phyloP scores from a whole-genome alignment of 2,329 filamentous ascomycete species.

The Fusarium phyllophilum region DNA sequence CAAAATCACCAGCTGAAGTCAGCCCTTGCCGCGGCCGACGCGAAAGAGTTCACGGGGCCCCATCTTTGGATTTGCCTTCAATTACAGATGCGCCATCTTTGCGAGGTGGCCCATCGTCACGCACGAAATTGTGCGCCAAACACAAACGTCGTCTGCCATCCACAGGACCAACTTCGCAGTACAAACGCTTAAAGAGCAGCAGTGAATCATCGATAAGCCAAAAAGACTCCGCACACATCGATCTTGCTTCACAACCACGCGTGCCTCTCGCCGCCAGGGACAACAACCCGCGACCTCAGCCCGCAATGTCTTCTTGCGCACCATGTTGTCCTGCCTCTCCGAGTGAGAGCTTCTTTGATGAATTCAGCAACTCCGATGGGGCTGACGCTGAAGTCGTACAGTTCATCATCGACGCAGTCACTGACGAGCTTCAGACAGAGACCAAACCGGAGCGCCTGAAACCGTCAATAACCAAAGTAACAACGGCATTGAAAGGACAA shows the following conservation, averaged over 20 bases:
- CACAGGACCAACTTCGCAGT: neutral
- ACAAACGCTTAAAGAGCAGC: slow-evolving; percentile 34
- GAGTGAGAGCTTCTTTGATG: neutral
- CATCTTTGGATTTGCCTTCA: neutral
- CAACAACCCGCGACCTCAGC: slow-evolving; percentile 38
- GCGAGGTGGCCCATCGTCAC: neutral
- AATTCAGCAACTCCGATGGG: neutral
- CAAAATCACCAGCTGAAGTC: neutral
- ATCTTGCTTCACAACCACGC: slow-evolving; percentile 14
- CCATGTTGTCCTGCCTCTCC: neutral
- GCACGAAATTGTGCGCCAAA: neutral
- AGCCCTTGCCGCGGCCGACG: neutral
- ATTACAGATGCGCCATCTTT: slow-evolving; percentile 17
- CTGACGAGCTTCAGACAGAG: neutral
- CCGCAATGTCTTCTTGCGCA: neutral
- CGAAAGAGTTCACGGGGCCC: neutral
- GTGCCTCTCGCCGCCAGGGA: slow-evolving; percentile 38
- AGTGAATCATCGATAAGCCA: neutral
- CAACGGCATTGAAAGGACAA: neutral
- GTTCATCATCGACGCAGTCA: neutral
- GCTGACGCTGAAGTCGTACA: slow-evolving; percentile 22
- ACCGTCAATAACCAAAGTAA: neutral
- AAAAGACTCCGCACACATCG: neutral
- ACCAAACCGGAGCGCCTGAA: neutral
- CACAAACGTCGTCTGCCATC: slow-evolving; percentile 5